These are phyloP conservation scores for Rhodosporidiobolus odoratus DNA, from an alignment of 768 basidiomycete genomes.

Conservation along the genomic window DNA sequence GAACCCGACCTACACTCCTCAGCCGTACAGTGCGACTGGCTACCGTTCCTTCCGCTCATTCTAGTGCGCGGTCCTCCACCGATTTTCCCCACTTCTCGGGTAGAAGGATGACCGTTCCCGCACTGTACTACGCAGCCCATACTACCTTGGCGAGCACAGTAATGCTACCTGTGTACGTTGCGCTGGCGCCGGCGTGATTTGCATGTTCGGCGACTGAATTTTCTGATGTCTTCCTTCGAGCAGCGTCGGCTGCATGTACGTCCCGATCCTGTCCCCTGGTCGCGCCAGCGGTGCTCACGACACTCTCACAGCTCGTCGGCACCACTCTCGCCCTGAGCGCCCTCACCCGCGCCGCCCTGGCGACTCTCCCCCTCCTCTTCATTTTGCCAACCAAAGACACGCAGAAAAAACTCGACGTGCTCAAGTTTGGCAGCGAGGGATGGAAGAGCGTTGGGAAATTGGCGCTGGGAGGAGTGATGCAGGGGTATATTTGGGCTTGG, in stretches of 20 bases:
- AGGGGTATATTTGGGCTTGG: constrained; percentile 35
- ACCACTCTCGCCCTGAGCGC: constrained; percentile 16
- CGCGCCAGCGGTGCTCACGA: neutral
- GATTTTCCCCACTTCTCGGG: neutral
- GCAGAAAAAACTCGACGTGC: neutral
- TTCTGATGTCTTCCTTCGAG: no score
- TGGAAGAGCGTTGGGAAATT: constrained; percentile 20
- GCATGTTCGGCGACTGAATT: no score
- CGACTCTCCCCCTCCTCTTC: constrained; percentile 13
- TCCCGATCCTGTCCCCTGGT: neutral
- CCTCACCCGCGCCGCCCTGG: constrained; percentile 16
- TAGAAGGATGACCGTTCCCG: neutral
- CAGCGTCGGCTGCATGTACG: constrained; percentile 30
- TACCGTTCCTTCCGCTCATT: constrained; percentile 18
- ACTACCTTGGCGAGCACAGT: constrained; percentile 32
- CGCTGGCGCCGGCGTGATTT: neutral
- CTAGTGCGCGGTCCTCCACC: constrained; percentile 5
- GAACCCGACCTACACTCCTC: constrained; percentile 19
- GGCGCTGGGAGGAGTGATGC: constrained; percentile 23
- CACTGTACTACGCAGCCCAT: constrained; percentile 1
- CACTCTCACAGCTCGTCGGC: constrained; percentile 10
- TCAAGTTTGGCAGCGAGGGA: constrained; percentile 15
- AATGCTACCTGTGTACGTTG: constrained; percentile 2
- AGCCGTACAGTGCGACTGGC: constrained; percentile 10
- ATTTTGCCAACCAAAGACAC: neutral